Conservation (phyloP, 2,329 filamentous ascomycete species). For the Diaporthe citri region DNA sequence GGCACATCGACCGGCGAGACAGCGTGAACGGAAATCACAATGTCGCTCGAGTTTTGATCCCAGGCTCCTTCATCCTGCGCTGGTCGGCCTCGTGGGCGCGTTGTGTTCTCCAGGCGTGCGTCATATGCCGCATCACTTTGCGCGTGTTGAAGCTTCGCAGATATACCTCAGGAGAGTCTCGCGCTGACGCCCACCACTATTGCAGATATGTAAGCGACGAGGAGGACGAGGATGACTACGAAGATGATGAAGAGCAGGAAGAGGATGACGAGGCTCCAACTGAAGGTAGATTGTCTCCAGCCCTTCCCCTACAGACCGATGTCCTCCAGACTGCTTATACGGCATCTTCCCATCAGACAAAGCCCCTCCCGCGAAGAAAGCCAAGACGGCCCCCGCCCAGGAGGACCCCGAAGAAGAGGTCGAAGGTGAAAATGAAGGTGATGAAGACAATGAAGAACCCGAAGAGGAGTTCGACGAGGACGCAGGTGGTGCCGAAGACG, state of each 20-base stretch:
- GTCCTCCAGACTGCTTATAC: not conserved
- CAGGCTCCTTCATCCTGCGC: not conserved
- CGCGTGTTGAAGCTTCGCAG: not conserved
- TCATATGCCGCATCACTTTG: not conserved
- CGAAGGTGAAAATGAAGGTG: slow-evolving; percentile 35
- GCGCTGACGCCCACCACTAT: not conserved
- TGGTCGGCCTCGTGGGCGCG: not conserved
- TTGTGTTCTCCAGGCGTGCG: not conserved
- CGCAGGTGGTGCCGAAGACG: slow-evolving; percentile 44
- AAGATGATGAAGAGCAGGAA: slow-evolving; percentile 54
- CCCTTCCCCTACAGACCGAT: not conserved
- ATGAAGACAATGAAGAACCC: slow-evolving; percentile 42
- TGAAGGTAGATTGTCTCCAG: slow-evolving; percentile 48
- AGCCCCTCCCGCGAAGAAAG: slow-evolving; percentile 64
- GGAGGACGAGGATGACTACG: slow-evolving; percentile 52
- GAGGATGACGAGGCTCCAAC: slow-evolving; percentile 51
- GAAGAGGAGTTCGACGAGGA: slow-evolving; percentile 44
- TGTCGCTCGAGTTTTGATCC: not conserved
- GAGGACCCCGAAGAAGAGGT: slow-evolving; percentile 43
- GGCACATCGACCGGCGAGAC: not conserved
- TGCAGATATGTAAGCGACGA: slow-evolving; percentile 51
- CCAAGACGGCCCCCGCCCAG: slow-evolving; percentile 57
- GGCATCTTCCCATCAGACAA: slow-evolving; percentile 45
- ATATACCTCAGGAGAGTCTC: not conserved
- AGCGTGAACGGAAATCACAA: not conserved